These are phyloP conservation scores for Persicaria tinctoria DNA, from an alignment of 148 eudicot species.

Conservation along the genomic window DNA sequence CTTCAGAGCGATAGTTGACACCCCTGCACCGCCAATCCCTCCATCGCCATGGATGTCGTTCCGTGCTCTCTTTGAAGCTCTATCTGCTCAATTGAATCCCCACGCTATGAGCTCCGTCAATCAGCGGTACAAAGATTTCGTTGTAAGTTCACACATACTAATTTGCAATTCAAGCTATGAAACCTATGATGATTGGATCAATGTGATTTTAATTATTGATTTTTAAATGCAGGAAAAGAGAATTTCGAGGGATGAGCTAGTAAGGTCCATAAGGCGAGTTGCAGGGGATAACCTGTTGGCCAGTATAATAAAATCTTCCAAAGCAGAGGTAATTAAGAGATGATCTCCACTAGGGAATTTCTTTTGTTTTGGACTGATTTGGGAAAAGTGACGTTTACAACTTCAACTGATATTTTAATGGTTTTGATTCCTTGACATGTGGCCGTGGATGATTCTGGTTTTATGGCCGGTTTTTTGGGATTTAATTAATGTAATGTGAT, in stretches of 20 bases:
- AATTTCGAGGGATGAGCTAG: conserved; percentile 1
- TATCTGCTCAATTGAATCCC: not conserved
- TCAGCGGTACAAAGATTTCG: not conserved
- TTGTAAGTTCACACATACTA: not conserved
- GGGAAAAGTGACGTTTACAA: not conserved
- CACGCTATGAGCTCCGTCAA: not conserved
- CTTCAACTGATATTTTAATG: not conserved
- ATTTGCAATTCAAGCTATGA: not conserved
- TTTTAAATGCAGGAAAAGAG: not conserved
- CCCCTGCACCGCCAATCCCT: not conserved
- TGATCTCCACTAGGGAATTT: not conserved
- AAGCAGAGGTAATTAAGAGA: not conserved
- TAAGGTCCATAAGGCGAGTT: conserved; percentile 11
- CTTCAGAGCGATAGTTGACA: conserved; percentile 27
- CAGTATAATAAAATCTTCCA: conserved; percentile 8
- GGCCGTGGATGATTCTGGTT: not conserved
- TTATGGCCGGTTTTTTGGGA: not conserved
- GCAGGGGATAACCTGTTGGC: conserved; percentile 12
- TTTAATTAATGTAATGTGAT: not conserved
- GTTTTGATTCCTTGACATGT: not conserved
- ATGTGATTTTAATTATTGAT: not conserved
- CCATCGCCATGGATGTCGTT: conserved; percentile 12
- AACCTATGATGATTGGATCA: not conserved
- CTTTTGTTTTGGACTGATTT: not conserved
- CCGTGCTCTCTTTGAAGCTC: conserved; percentile 10